phyloP scores from a whole-genome alignment of 2,329 filamentous ascomycete species.

The Ilyonectria destructans region DNA sequence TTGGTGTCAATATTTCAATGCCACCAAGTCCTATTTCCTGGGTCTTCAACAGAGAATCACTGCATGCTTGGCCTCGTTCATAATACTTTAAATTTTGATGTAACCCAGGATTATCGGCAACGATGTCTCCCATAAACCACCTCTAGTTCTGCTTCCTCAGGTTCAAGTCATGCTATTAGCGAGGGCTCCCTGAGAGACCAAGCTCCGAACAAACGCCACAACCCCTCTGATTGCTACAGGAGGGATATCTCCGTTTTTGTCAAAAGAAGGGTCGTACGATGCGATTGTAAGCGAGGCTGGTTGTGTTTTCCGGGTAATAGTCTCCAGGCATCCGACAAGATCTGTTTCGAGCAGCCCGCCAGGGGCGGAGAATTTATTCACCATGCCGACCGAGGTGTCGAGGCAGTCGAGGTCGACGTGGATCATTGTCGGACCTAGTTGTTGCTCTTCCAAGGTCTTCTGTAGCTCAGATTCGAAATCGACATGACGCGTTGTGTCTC shows the following conservation, averaged over 20 bases:
- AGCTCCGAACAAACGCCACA: slow-evolving; percentile 34
- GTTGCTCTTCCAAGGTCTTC: slow-evolving; percentile 31
- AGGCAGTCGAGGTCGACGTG: slow-evolving; percentile 57
- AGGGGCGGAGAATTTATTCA: slow-evolving; percentile 55
- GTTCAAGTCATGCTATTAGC: background rate
- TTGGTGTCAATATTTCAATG: no score
- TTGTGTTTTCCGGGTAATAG: slow-evolving; percentile 33
- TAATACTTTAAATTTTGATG: background rate
- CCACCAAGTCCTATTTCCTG: no score
- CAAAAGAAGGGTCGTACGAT: slow-evolving; percentile 46
- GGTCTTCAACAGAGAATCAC: no score
- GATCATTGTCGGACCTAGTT: slow-evolving; percentile 45
- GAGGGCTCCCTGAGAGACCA: slow-evolving; percentile 32
- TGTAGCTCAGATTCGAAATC: slow-evolving; percentile 37
- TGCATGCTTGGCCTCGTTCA: no score
- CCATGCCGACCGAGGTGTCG: slow-evolving; percentile 53
- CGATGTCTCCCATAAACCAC: background rate
- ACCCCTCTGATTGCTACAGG: slow-evolving; percentile 35
- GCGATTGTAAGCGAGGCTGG: slow-evolving; percentile 43
- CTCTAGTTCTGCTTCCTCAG: no score
- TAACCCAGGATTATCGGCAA: background rate
- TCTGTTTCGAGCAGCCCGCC: slow-evolving; percentile 53
- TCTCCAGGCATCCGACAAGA: slow-evolving; percentile 39
- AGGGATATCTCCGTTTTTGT: slow-evolving; percentile 33
- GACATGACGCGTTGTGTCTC: slow-evolving; percentile 31